Evolutionary conservation across 2,329 filamentous ascomycete genomes (phyloP), one percentile per base, ranked within the genome.

Genomic region (Hansfordia pulvinata): DNA sequence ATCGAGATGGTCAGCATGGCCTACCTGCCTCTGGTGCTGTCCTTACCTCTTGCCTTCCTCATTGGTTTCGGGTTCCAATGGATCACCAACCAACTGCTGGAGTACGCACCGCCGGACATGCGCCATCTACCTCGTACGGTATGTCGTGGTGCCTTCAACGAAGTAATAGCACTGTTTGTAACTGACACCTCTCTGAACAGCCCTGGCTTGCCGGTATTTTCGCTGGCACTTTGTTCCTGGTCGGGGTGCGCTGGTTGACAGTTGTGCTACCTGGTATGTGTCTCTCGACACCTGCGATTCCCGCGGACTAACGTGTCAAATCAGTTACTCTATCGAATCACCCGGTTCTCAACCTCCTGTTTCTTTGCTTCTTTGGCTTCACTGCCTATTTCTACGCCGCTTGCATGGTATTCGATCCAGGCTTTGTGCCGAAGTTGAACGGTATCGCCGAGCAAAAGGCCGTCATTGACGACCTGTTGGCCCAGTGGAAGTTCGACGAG

Each of bases 171-270:
- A 33, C 32, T 39, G 19, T 32, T 5, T 2, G n/a, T 35, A 26
- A 27, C 36, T 43, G 30, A 44, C 31, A n/a, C 2, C 17, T n/a
- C 11, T 25, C 32, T 20, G 6, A 9, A 3, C 14, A 86, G 77
- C 88, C 90, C 9, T 96, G 86, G 66, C 63, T 98, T 39, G 77
- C 90, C 1, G 90, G 90, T 30, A 86, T 98, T 34, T 98, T 98
- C 55, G 78, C 85, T 0, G 86, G 64, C 2, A 81, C 86, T 0
- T 53, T 94, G 11, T 92, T 93, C 45, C 76, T 83, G 60, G 72
- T 84, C 4, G 81, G 76, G 16, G 43, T 82, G 19, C 72, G 78
- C 37, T 98, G 83, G 71, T 38, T 88, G 20, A 69, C 76, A 13
- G 68, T 69, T 9, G 63, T 96, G 20, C 54, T 93, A 26, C 81